A percentile compares a stretch with the other conserved stretches of the same genome.
Evolutionary conservation across 192 early-diverging fungal genomes (phyloP).

Genomic region (Dissophora globulifera): DNA sequence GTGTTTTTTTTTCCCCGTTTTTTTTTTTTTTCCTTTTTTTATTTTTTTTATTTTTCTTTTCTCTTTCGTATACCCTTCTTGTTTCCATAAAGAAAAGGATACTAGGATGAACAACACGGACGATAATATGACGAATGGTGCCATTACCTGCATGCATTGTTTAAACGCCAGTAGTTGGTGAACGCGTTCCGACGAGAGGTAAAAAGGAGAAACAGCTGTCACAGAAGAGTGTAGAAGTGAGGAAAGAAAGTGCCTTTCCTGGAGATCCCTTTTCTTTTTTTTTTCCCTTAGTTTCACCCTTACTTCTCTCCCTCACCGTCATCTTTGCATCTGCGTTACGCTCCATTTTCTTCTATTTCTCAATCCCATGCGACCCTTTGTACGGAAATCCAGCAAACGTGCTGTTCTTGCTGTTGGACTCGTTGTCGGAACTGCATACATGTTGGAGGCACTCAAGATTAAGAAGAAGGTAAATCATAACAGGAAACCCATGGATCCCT

Average conservation of each 20-base stretch:
- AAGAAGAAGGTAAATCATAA: slow-evolving; percentile 38
- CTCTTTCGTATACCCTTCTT: too few relatives aligned
- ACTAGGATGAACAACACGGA: too few relatives aligned
- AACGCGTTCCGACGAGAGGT: too few relatives aligned
- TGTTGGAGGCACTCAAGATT: slow-evolving; percentile 53
- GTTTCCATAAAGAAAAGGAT: too few relatives aligned
- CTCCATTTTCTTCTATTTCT: background rate
- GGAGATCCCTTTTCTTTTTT: too few relatives aligned
- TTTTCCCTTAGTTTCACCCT: too few relatives aligned
- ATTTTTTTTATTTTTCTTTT: too few relatives aligned
- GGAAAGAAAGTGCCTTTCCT: background rate
- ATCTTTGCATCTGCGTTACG: background rate
- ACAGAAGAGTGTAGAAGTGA: background rate
- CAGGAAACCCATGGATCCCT: background rate
- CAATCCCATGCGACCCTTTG: slow-evolving; percentile 43
- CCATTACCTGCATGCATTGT: too few relatives aligned
- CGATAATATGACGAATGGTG: too few relatives aligned
- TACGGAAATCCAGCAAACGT: slow-evolving; percentile 46
- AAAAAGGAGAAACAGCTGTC: too few relatives aligned
- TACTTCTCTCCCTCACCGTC: background rate
- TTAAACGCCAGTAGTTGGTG: too few relatives aligned
- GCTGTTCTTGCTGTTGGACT: slow-evolving; percentile 38
- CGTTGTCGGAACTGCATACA: slow-evolving; percentile 38
- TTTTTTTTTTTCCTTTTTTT: background rate
- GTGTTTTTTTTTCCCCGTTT: background rate